Evolutionary conservation across 2,329 filamentous ascomycete genomes (phyloP).

Genomic region (Scleromitrula shiraiana): DNA sequence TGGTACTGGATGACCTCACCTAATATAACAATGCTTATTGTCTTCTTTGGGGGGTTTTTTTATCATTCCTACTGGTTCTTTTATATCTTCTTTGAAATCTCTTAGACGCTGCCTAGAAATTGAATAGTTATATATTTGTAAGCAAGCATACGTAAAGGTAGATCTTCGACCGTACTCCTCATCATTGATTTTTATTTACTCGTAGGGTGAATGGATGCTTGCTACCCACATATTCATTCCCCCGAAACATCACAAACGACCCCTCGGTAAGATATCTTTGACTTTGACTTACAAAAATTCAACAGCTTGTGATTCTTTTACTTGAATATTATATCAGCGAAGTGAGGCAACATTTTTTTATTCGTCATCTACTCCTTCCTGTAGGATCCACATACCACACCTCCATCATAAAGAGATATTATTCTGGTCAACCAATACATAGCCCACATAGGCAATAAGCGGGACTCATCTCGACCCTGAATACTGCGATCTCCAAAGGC

Average conservation of each 20-base stretch:
- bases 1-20: neutral
- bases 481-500: neutral
- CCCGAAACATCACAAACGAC: no score
- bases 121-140: no score
- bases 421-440: neutral
- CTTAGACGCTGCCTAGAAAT: no score
- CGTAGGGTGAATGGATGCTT: no score
- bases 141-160: no score
- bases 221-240: no score
- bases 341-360: neutral
- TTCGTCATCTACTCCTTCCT: neutral
- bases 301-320: no score
- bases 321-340: neutral
- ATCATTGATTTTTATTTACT: no score
- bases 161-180: no score
- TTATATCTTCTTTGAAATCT: no score
- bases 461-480: neutral
- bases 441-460: neutral
- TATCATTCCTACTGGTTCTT: neutral
- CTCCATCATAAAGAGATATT: neutral
- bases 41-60: no score
- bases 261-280: no score
- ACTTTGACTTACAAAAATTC: neutral
- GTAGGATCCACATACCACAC: slow-evolving; percentile 1
- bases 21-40: neutral